A percentile compares a stretch with the other conserved stretches of the same genome.
Evolutionary conservation across 768 basidiomycete genomes (phyloP).

Genomic region (Collybiopsis confluens): DNA sequence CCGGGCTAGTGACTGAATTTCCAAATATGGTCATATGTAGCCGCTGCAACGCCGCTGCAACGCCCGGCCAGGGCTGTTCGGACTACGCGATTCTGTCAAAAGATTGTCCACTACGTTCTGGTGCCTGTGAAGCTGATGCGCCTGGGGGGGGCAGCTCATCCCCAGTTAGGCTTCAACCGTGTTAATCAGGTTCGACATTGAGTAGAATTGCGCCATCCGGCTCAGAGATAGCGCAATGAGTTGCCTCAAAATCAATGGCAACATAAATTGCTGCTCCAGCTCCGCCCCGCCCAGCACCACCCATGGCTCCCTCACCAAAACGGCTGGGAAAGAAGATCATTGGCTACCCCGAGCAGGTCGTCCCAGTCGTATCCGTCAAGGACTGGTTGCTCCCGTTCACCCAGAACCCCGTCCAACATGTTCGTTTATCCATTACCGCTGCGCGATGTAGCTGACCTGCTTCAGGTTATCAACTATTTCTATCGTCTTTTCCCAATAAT

Average conservation of each 20-base stretch:
- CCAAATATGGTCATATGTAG: no score
- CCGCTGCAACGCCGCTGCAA: no score
- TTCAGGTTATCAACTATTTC: constrained; percentile 61
- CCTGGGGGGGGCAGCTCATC: no score
- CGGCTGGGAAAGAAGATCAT: constrained; percentile 54
- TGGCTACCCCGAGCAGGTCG: constrained; percentile 53
- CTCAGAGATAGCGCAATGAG: neutral
- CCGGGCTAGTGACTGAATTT: neutral
- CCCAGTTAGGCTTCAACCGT: no score
- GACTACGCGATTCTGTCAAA: no score
- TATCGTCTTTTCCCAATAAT: constrained; percentile 78
- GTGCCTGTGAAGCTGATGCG: no score
- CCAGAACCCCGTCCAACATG: constrained; percentile 44
- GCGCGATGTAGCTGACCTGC: constrained; percentile 2
- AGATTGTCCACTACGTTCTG: no score
- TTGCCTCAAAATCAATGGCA: neutral
- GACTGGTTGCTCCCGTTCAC: constrained; percentile 46
- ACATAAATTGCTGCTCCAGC: no score
- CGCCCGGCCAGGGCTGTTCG: no score
- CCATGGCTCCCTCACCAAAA: constrained; percentile 39
- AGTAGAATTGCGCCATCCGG: constrained; percentile 4
- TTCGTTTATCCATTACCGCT: constrained; percentile 26
- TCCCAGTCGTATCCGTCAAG: constrained; percentile 54
- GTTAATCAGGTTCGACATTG: no score
- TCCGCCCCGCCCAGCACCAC: neutral